A percentile compares a stretch with the other conserved stretches of the same genome.
Conservation (phyloP, 352 stramenopile species). For the Phytophthora sp. region DNA sequence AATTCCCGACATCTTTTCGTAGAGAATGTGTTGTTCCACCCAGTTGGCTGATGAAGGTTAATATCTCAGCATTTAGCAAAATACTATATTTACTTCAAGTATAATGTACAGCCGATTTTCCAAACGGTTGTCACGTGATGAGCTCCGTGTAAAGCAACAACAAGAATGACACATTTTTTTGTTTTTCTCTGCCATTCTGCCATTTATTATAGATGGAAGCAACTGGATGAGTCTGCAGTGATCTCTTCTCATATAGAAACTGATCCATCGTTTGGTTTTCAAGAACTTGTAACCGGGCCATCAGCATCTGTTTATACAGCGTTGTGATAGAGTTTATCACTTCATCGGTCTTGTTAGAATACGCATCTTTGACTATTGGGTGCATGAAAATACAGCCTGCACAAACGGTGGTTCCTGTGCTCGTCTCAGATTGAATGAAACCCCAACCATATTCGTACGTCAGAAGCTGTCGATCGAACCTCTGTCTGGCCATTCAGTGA, state of each 20-base stretch:
- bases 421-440: neutral
- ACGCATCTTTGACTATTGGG: neutral
- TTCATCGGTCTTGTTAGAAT: neutral
- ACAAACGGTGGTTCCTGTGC: neutral
- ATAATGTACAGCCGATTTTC: too few species aligned
- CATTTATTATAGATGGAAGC: too few species aligned
- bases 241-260: neutral
- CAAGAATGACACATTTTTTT: too few species aligned
- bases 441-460: constrained; percentile 7
- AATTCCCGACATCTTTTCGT: neutral
- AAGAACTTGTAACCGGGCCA: neutral
- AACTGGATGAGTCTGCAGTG: too few species aligned
- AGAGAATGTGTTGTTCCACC: neutral
- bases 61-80: too few species aligned
- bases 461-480: neutral
- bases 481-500: neutral
- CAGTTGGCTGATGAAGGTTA: too few species aligned
- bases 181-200: too few species aligned
- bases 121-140: too few species aligned
- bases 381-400: neutral
- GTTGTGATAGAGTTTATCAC: neutral
- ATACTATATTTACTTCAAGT: too few species aligned
- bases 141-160: too few species aligned
- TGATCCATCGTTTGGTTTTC: constrained; percentile 1
- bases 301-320: neutral